Evolutionary conservation across 257 asterid genomes (phyloP).

Genomic region (Eucommia ulmoides): DNA sequence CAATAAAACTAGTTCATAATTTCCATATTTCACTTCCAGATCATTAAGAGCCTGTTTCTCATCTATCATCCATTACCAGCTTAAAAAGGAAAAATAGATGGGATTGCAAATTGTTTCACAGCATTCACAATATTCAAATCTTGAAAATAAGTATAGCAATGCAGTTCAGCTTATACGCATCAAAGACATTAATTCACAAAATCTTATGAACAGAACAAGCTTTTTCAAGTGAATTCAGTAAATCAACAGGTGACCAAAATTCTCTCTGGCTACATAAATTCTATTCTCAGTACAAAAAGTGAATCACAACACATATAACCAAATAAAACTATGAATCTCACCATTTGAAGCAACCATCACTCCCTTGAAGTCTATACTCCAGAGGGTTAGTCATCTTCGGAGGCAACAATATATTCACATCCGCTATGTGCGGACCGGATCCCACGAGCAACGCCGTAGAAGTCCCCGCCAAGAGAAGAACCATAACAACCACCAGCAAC

Average conservation of each 20-base stretch:
- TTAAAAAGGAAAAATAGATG: no score
- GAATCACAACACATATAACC: neutral
- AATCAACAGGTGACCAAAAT: neutral
- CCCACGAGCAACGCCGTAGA: constrained; percentile 16
- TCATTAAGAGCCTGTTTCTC: no score
- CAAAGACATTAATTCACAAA: no score
- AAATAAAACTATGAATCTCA: constrained; percentile 6
- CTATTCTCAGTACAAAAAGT: neutral
- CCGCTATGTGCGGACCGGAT: constrained; percentile 83
- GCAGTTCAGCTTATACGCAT: neutral
- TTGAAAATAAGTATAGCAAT: neutral
- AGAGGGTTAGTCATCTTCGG: constrained; percentile 91
- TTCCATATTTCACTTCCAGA: no score
- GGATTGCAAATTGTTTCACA: no score
- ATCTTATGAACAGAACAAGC: no score
- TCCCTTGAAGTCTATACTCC: constrained; percentile 86
- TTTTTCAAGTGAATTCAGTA: no score
- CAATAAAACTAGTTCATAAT: no score
- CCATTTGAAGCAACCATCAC: constrained; percentile 96
- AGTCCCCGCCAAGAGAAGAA: constrained; percentile 17
- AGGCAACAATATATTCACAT: constrained; percentile 77
- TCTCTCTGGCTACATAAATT: neutral
- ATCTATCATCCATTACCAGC: no score
- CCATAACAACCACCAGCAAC: constrained; percentile 8
- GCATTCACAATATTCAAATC: no score